Base-by-base conservation (phyloP, 768 basidiomycete species). In the Collybia sp. region DNA sequence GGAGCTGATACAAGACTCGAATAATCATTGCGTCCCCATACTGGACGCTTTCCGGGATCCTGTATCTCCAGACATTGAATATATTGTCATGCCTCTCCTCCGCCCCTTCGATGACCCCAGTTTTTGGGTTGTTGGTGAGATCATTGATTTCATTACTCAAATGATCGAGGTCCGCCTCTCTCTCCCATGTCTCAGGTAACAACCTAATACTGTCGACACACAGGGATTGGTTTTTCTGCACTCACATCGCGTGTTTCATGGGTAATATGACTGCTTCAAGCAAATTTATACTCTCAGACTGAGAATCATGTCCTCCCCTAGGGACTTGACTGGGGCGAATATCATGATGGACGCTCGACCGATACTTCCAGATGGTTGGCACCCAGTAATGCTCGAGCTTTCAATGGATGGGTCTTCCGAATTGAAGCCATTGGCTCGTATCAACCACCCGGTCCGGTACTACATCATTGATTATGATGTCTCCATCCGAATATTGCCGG, bases 271-370 rank as follows among this genome's bases (percentile, higher is more conserved):
- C 19, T 1, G 30, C 18, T 10, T 12, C 31, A 18, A 2, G 3
- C 6, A 34, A 10, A 10, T 11, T 16, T 37, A 9, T 35, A 19
- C n/a, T 9, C 12, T 2, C 15, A 16, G 30, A 16, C 45, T 19
- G n/a, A n/a, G n/a, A 17, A 31, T 6, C 5, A 13, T 8, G 15
- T 5, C 13, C n/a, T 44, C 30, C 19, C 13, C 30, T 25, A 66
- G 64, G 33, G 63, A 67, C 43, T 50, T 64, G 8, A 65, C 57
- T 12, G 58, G 58, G 8, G 56, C 57, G 13, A 64, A 68, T 48
- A 65, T 69, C 43, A 67, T 69, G 66, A 68, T 69, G 64, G 65
- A 69, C 30, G 63, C 60, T 1, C 54, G 56, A 35, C 44, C 62
- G 1, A 56, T 66, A 25, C 48, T 63, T 37, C 65, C 65, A 1